Evolutionary conservation across 129 eudicot species (phyloP).

Genomic region (Logfia minima): DNA sequence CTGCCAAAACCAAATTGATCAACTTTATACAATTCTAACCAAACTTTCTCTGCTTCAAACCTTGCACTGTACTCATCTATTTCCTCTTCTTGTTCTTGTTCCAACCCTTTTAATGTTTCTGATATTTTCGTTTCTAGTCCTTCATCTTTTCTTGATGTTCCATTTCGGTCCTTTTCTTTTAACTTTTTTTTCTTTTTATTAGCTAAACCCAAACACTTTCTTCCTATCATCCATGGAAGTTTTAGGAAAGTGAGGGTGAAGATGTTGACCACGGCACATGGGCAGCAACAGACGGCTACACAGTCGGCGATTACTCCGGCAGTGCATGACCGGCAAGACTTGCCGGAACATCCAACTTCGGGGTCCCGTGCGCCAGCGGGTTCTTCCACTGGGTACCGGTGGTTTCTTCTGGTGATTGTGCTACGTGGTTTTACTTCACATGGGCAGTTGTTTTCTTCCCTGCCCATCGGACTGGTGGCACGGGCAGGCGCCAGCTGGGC

Average conservation of each 20-base stretch:
- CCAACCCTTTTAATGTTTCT: constrained; percentile 1
- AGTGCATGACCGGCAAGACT: constrained; percentile 71
- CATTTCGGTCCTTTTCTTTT: constrained; percentile 26
- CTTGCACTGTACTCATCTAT: constrained; percentile 47
- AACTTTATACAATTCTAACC: constrained; percentile 75
- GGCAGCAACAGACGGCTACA: constrained; percentile 74
- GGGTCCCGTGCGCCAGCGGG: constrained; percentile 23
- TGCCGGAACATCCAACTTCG: constrained; percentile 62
- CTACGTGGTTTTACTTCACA: constrained; percentile 37
- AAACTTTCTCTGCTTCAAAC: constrained; percentile 63
- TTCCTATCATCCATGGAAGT: constrained; percentile 61
- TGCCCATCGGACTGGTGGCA: constrained; percentile 26
- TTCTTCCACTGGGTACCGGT: constrained; percentile 33
- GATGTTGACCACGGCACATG: constrained; percentile 65
- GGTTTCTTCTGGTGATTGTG: constrained; percentile 29
- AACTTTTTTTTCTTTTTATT: constrained; percentile 40
- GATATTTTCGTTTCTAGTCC: constrained; percentile 22
- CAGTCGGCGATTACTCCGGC: constrained; percentile 75
- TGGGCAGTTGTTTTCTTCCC: constrained; percentile 44
- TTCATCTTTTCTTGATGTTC: constrained; percentile 36
- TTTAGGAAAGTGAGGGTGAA: constrained; percentile 57
- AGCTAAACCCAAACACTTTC: constrained; percentile 46
- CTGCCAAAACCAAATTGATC: constrained; percentile 93
- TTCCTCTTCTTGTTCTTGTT: constrained; percentile 29
- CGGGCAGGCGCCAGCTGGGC: neutral